Percentiles rank a stretch among this genome's conserved stretches.
phyloP scores from a whole-genome alignment of 2,329 filamentous ascomycete genomes.

The Diaporthe velutina region DNA sequence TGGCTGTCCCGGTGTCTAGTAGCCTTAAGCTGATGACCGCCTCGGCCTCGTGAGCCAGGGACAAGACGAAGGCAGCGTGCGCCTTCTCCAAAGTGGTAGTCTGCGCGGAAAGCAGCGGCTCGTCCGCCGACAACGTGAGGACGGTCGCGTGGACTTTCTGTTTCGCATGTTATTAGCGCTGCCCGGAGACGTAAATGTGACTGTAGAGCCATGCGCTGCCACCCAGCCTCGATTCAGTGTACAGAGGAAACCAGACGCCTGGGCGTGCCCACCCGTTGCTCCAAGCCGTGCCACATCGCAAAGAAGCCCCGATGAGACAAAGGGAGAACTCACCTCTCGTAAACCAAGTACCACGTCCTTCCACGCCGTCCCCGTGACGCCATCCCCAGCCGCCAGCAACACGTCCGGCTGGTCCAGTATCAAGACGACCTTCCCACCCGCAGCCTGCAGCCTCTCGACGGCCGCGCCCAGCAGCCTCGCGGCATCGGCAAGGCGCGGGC shows the following conservation, averaged over 20 bases:
- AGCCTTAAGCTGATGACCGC: constrained; percentile 78
- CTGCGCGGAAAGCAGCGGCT: constrained; percentile 74
- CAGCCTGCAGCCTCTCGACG: constrained; percentile 50
- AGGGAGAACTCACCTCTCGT: constrained; percentile 68
- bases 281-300: not conserved
- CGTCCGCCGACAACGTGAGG: constrained; percentile 78
- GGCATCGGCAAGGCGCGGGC: constrained; percentile 52
- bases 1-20: constrained; percentile 89
- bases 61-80: constrained; percentile 78
- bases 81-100: constrained; percentile 76
- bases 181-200: not conserved
- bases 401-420: constrained; percentile 76
- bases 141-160: constrained; percentile 76
- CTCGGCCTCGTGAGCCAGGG: constrained; percentile 81
- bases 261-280: not conserved
- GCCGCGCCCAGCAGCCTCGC: constrained; percentile 55
- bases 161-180: constrained; percentile 26
- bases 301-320: not conserved
- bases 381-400: constrained; percentile 69
- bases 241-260: not conserved
- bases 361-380: constrained; percentile 59
- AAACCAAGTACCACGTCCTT: constrained; percentile 69
- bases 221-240: not conserved
- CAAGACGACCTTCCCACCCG: constrained; percentile 59
- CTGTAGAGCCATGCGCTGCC: not conserved